Evolutionary conservation across 768 basidiomycete species (phyloP), one percentile per base, ranked within the genome.

Genomic region (Sporobolomyces pararoseus): DNA sequence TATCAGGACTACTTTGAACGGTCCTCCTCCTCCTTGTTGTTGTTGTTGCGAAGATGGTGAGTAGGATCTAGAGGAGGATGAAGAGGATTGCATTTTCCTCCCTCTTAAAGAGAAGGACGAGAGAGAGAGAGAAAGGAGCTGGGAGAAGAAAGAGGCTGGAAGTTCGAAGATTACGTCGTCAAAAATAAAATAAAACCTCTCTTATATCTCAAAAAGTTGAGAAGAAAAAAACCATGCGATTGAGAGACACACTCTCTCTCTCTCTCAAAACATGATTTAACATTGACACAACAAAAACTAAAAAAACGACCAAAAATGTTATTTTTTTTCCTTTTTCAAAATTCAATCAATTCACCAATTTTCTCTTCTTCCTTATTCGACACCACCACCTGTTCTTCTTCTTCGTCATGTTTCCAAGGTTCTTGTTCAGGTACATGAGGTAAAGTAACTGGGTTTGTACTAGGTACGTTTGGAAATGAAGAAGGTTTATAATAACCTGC

Each of bases 1-100:
- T 66, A 93, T 86, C 52, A 92, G 84, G 42, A 90, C 88, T 65
- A 91, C 82, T 79, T 93, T 92, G 77, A 65, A 46, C 3, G 31
- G n/a, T n/a, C n/a, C n/a, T n/a, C n/a, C n/a, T n/a, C n/a, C n/a
- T n/a, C n/a, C n/a, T n/a, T n/a, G n/a, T n/a, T n/a, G n/a, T n/a
- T n/a, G n/a, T 50, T 2, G 52, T 57, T 23, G 37, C 23, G 53
- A 27, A 13, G 31, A 54, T 31, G 35, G n/a, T 46, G 23, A 17
- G 23, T 39, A 5, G 50, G 50, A 25, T 51, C 25, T 7, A 29
- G 50, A 12, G 7, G 50, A 21, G 17, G 25, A 10, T 27, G 50
- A 25, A 51, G 50, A 25, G n/a, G 47, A 17, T n/a, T n/a, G n/a
- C n/a, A n/a, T n/a, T n/a, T n/a, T n/a, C n/a, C n/a, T n/a, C n/a